A percentile compares a stretch with the other conserved stretches of the same genome.
Conservation (phyloP, 768 basidiomycete genomes). For the Russula griseocarnosa region DNA sequence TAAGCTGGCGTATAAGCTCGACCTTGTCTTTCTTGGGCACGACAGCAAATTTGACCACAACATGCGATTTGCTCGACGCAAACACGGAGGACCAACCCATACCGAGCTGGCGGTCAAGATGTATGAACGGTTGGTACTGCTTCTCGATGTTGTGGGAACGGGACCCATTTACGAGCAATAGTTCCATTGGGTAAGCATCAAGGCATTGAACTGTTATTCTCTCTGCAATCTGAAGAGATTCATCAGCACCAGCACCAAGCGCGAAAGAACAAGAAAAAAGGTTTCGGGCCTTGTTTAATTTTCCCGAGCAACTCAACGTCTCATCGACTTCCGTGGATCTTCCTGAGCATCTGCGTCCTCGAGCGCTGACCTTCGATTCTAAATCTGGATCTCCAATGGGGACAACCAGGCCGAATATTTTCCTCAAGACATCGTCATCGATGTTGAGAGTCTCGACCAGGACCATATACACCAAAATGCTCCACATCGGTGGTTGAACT, state of each 20-base stretch:
- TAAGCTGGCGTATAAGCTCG: background rate
- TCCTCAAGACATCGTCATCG: background rate
- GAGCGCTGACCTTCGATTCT: too few relatives aligned
- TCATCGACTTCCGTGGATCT: too few relatives aligned
- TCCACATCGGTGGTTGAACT: background rate
- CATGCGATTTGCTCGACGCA: background rate
- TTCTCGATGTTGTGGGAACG: background rate
- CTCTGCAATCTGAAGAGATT: too few relatives aligned
- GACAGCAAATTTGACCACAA: background rate
- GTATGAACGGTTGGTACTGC: background rate
- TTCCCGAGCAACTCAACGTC: too few relatives aligned
- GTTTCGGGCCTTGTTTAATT: too few relatives aligned
- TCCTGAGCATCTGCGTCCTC: too few relatives aligned
- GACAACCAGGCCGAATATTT: background rate
- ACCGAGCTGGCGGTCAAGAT: background rate
- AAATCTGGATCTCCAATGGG: background rate
- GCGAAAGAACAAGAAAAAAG: too few relatives aligned
- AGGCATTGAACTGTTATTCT: too few relatives aligned
- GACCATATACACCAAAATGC: background rate
- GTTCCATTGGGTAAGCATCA: too few relatives aligned
- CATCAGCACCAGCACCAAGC: too few relatives aligned
- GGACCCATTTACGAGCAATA: too few relatives aligned
- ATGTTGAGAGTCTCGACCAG: background rate
- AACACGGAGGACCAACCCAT: background rate
- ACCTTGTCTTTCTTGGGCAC: background rate